phyloP scores from a whole-genome alignment of 2,329 filamentous ascomycete genomes.

The Microdochium bolleyi region DNA sequence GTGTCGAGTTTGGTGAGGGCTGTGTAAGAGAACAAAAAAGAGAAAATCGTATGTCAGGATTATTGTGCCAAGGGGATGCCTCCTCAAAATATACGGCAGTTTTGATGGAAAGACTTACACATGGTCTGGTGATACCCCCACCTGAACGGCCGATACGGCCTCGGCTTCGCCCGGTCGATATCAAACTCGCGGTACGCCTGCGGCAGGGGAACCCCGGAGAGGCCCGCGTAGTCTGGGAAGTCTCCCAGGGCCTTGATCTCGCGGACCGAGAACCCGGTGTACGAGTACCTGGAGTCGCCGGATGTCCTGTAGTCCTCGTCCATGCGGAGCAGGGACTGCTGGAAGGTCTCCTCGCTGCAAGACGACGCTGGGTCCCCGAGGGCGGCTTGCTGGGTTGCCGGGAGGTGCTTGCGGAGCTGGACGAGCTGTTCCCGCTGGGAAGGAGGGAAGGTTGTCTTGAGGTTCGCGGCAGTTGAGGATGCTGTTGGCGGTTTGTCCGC shows the following conservation, averaged over 20 bases:
- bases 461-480: neutral
- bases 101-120: too few relatives aligned
- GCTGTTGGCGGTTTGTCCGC: neutral
- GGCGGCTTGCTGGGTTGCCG: neutral
- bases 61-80: too few relatives aligned
- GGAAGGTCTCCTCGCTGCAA: conserved; percentile 4
- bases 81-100: too few relatives aligned
- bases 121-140: conserved; percentile 89
- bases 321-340: conserved; percentile 19
- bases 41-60: neutral
- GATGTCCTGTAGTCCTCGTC: conserved; percentile 25
- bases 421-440: neutral
- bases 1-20: conserved; percentile 70
- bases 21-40: conserved; percentile 21
- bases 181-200: conserved; percentile 56
- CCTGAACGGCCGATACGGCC: conserved; percentile 74
- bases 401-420: neutral
- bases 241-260: conserved; percentile 65
- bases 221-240: conserved; percentile 69
- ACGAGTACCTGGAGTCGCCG: conserved; percentile 38
- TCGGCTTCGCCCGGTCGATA: conserved; percentile 57
- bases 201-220: conserved; percentile 70
- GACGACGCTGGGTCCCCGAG: neutral
- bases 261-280: conserved; percentile 60
- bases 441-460: neutral